phyloP scores from a whole-genome alignment of 805 yeast species.

The Priceomyces fermenticarens region DNA sequence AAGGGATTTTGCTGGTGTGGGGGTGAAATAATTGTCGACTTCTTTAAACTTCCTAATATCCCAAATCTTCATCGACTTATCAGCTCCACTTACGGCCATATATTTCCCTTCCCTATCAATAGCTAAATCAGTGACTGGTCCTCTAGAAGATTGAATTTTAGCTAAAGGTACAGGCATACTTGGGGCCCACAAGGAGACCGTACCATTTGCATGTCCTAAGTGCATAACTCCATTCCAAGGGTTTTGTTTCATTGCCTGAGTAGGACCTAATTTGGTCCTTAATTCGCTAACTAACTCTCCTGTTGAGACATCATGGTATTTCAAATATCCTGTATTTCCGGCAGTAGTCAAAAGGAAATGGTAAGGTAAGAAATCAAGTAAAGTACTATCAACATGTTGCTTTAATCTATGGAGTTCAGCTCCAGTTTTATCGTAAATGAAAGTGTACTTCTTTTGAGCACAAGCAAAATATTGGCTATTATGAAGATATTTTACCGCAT shows the following conservation, averaged over 20 bases:
- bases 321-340: constrained; percentile 84
- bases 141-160: constrained; percentile 75
- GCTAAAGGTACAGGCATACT: constrained; percentile 81
- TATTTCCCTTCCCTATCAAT: constrained; percentile 88
- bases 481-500: constrained; percentile 87
- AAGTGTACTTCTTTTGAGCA: constrained; percentile 93
- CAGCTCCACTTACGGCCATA: constrained; percentile 92
- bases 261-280: constrained; percentile 87
- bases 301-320: constrained; percentile 93
- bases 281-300: constrained; percentile 82
- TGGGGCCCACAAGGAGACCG: constrained; percentile 93
- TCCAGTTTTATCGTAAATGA: constrained; percentile 88
- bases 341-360: constrained; percentile 85
- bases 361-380: constrained; percentile 85
- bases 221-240: constrained; percentile 96
- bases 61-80: constrained; percentile 84
- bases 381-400: constrained; percentile 83
- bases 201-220: constrained; percentile 90
- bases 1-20: constrained; percentile 80
- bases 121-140: constrained; percentile 83
- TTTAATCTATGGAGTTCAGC: constrained; percentile 87
- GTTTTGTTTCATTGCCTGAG: constrained; percentile 82
- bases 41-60: constrained; percentile 83
- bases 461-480: constrained; percentile 93
- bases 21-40: constrained; percentile 65